Evolutionary conservation across 257 asterid genomes (phyloP), one percentile per base, ranked within the genome.

Genomic region (Hygrophila difformis): DNA sequence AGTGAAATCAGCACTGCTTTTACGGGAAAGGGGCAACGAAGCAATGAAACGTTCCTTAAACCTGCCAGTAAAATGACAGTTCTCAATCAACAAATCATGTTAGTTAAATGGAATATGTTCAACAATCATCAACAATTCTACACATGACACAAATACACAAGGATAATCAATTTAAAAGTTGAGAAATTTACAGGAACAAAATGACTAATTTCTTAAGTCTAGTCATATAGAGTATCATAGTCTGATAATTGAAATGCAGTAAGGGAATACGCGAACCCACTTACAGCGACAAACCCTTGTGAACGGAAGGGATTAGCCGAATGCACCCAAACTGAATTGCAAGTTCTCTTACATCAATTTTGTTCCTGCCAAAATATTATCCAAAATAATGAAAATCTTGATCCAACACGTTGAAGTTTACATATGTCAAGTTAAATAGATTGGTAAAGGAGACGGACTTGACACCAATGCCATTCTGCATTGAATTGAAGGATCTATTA

Each of bases 281-380:
- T 86, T 72, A 86, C 96, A 57, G 35, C 10, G 93, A 59, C 10
- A 89, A 56, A 47, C 92, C 89, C 55, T 75, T 89, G 57, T 50
- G 81, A 34, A 71, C 94, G 37, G 75, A 70, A 19, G 96, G 96
- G 47, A 86, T 76, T 59, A 89, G 82, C 46, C 96, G 71, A 16
- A 91, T 70, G 18, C 96, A 85, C 23, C 98, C 96, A 48, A 89
- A 89, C 57, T 83, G 98, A 68, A 89, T 79, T 8, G 84, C 94
- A 64, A 89, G 46, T 66, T 87, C 98, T 69, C 94, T 78, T 18
- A 79, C 60, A 65, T 89, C 98, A 66, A 89, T 73, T 63, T 74
- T 82, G 66, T 79, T 89, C 85, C 96, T 89, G 49, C 50, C 55
- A 29, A 45, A 34, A 22, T 12, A 14, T n/a, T n/a, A n/a, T n/a